Base-by-base conservation (phyloP, 2,329 filamentous ascomycete species). In the Neonectria sp. region DNA sequence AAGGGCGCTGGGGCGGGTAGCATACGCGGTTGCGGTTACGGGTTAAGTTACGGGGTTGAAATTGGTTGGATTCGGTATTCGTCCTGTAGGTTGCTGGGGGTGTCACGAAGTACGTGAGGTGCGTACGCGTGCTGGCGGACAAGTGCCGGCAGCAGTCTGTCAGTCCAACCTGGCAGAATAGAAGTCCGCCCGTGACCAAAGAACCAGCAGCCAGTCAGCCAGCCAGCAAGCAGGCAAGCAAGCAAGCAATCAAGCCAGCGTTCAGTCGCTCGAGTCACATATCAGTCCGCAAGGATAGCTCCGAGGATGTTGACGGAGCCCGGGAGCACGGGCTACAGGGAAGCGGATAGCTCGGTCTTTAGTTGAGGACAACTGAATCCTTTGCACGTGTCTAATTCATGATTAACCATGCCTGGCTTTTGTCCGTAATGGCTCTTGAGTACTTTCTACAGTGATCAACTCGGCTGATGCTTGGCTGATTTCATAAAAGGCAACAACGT, bases 11-110 rank as follows among this genome's bases (percentile, higher is more conserved):
- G 21, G 21, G 21, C 60, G 60, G 60, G 53, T 56, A 56, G 31
- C 60, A 48, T 56, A 45, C 60, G 60, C 60, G 52, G 51, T 37
- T 35, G 21, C 53, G 24, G 35, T 43, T 55, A 49, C 52, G 57
- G 33, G 15, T 7, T 17, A 40, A 35, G 33, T 35, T 35, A 35
- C 33, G 33, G 59, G 51, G 21, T 48, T 40, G n/a, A 48, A 62
- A 62, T 49, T 62, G 37, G 37, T 17, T 40, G 33, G 33, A 40
- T 17, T 40, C 15, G 37, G 37, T 40, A n/a, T 40, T 40, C 15
- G 11, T 40, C 37, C 17, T 40, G 37, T 21, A 21, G 7, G 40
- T 9, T 43, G 40, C 40, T 43, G 40, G 17, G 40, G 40, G 40
- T 43, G 40, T 21, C n/a, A 43, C 40, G 40, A 43, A 37, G 35